phyloP scores from a whole-genome alignment of 2,329 filamentous ascomycete genomes.

The Clarireedia monteithiana region DNA sequence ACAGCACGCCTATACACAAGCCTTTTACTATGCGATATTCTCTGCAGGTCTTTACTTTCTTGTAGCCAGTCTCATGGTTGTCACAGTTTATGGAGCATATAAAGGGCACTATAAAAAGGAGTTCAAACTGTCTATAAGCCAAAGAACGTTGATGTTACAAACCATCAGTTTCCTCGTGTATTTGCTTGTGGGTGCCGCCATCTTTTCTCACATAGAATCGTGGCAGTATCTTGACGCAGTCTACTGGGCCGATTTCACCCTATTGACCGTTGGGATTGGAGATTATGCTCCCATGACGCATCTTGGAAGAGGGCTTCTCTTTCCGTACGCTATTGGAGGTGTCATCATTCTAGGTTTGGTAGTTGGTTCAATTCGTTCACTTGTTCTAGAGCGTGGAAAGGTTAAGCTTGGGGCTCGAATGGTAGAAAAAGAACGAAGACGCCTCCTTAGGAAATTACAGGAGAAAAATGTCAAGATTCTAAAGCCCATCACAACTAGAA shows the following conservation, averaged over 20 bases:
- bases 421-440: conserved; percentile 50
- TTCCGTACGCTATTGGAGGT: conserved; percentile 77
- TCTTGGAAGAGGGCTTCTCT: conserved; percentile 61
- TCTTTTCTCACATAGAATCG: conserved; percentile 65
- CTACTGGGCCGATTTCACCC: conserved; percentile 70
- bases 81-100: conserved; percentile 74
- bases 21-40: conserved; percentile 80
- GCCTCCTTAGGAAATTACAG: conserved; percentile 38
- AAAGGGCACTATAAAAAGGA: conserved; percentile 64
- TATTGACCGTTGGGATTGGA: conserved; percentile 59
- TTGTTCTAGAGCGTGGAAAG: conserved; percentile 51
- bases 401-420: conserved; percentile 47
- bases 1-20: conserved; percentile 64
- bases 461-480: conserved; percentile 42
- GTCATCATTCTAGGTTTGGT: conserved; percentile 80
- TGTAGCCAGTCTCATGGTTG: conserved; percentile 65
- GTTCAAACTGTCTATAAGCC: conserved; percentile 70
- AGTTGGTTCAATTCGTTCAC: conserved; percentile 67
- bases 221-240: conserved; percentile 73
- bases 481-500: conserved; percentile 31
- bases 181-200: conserved; percentile 65
- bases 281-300: conserved; percentile 42
- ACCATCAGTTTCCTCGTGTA: conserved; percentile 82
- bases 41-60: conserved; percentile 71
- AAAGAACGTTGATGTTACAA: conserved; percentile 83